Conservation (phyloP, 176 grass and related monocot genomes). For the Zoysia japonica region DNA sequence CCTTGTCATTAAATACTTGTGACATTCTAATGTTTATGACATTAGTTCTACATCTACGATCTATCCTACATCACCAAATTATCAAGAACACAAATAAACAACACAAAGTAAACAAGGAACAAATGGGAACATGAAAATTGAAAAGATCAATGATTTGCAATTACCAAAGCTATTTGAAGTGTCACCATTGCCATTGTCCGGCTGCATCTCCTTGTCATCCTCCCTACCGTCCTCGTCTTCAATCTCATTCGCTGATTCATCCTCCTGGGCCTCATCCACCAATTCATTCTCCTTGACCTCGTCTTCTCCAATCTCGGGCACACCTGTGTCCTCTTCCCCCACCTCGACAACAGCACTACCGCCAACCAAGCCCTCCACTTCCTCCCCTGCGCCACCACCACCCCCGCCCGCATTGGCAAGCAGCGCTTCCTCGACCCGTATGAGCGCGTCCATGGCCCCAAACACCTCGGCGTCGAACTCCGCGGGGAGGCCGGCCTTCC, state of each 20-base stretch:
- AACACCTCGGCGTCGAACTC: slow-evolving; percentile 68
- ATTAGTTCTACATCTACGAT: background rate
- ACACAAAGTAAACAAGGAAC: background rate
- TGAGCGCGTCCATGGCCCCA: slow-evolving; percentile 66
- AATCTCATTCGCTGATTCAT: background rate
- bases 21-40: background rate
- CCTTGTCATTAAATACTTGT: background rate
- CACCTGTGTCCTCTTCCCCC: background rate
- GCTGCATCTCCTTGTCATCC: slow-evolving; percentile 13
- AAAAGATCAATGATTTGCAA: background rate
- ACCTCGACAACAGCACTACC: background rate
- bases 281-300: slow-evolving; percentile 1
- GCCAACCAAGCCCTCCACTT: slow-evolving; percentile 23
- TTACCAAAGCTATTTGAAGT: slow-evolving; percentile 30
- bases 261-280: background rate
- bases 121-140: background rate
- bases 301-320: background rate
- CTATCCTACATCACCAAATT: background rate
- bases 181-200: slow-evolving; percentile 32
- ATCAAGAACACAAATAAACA: background rate
- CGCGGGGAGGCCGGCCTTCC: slow-evolving; percentile 55
- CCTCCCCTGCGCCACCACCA: slow-evolving; percentile 11
- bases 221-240: background rate
- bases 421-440: slow-evolving; percentile 65
- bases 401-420: slow-evolving; percentile 26